phyloP scores from a whole-genome alignment of 2,329 filamentous ascomycete species.

The Sporothrix protearum region DNA sequence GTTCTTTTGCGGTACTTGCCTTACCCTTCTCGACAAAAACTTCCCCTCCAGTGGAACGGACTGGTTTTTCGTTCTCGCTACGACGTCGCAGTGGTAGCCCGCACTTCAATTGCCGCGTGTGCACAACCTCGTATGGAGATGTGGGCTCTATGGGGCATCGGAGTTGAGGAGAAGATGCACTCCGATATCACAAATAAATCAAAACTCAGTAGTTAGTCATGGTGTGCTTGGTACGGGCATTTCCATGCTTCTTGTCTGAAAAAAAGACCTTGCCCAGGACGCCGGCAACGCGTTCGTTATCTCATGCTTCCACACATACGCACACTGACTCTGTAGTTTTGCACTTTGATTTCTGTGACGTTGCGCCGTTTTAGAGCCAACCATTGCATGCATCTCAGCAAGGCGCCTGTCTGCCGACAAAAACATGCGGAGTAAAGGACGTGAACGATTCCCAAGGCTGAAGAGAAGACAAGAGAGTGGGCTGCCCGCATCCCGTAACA shows the following conservation, averaged over 20 bases:
- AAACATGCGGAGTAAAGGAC: neutral
- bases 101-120: neutral
- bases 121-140: neutral
- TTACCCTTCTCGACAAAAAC: neutral
- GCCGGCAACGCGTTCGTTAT: neutral
- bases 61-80: neutral
- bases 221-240: neutral
- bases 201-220: neutral
- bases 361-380: conserved; percentile 10
- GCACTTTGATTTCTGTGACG: neutral
- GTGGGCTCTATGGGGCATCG: neutral
- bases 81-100: neutral
- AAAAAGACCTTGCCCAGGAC: neutral
- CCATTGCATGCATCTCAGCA: neutral
- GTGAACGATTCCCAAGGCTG: neutral
- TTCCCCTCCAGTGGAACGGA: too few relatives aligned
- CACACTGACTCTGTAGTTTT: neutral
- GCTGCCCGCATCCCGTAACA: neutral
- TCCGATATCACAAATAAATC: neutral
- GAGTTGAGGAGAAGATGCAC: neutral
- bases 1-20: neutral
- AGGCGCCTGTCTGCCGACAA: neutral
- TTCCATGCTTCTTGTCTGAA: neutral
- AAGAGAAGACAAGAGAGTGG: neutral
- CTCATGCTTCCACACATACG: neutral